Base-by-base conservation (phyloP, 805 yeast species). In the Millerozyma miso region DNA sequence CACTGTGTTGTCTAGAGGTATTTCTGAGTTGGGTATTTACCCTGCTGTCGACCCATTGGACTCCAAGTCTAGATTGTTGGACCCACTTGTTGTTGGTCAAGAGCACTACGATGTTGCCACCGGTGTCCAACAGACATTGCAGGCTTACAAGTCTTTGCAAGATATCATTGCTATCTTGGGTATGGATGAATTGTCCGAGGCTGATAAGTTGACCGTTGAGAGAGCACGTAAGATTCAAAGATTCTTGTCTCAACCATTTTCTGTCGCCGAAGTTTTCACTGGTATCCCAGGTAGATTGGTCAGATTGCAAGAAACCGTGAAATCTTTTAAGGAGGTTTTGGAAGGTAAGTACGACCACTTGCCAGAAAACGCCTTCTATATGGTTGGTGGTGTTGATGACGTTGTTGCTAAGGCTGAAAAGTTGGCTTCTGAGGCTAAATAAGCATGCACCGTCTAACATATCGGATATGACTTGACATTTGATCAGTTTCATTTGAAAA, bases 1-100 rank as follows among this genome's bases (percentile, higher is more conserved):
- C 72, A 91, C 99, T 67, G 99, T 93, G 75, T 87, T 93, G 82
- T 90, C 98, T 63, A 89, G 99, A 83, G 90, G 96, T 83, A 93
- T 93, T 70, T 93, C 99, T 51, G 99, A 93, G 81, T 83, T 93
- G 76, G 98, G 98, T 90, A 93, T 93, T 74, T 93, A 93, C 89
- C 99, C 99, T 71, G 99, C 99, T 69, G 99, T 93, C 81, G 99
- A 93, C 79, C 99, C 99, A 68, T 86, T 93, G 74, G 99, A 91
- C 79, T 93, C 99, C 69, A 91, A 86, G 78, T 93, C 98, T 51
- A 89, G 99, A 84, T 85, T 93, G 72, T 85, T 93, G 71, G 99
- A 93, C 73, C 96, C 84, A 65, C 65, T 96, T 54, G 93, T 93
- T 67, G 97, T 93, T 62, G 99, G 99, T 76, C 86, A 88, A 76